Evolutionary conservation across 2,329 filamentous ascomycete genomes (phyloP).

Genomic region (Penicillium aurantiogriseum): DNA sequence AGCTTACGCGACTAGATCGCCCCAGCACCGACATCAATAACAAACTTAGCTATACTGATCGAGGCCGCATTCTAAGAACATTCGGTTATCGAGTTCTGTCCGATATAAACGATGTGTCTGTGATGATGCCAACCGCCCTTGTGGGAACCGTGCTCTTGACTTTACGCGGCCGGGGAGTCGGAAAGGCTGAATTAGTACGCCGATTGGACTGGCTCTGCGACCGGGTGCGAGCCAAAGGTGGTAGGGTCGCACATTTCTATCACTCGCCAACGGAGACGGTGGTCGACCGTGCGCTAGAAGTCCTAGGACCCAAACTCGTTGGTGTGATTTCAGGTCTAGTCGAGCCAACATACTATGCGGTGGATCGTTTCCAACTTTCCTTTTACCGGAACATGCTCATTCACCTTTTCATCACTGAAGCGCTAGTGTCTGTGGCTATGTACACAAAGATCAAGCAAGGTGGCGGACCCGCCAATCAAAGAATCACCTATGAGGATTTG

Average conservation of each 20-base stretch:
- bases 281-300: constrained; percentile 84
- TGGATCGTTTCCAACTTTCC: constrained; percentile 93
- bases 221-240: constrained; percentile 79
- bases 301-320: constrained; percentile 85
- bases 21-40: constrained; percentile 36
- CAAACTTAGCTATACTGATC: constrained; percentile 52
- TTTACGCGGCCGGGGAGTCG: constrained; percentile 84
- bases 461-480: constrained; percentile 77
- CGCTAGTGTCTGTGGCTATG: constrained; percentile 83
- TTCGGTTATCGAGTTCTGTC: constrained; percentile 89
- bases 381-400: constrained; percentile 99
- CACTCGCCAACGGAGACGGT: constrained; percentile 75
- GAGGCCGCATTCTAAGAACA: constrained; percentile 74
- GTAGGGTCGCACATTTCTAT: constrained; percentile 90
- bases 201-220: constrained; percentile 87
- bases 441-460: constrained; percentile 90
- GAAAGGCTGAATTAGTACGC: constrained; percentile 78
- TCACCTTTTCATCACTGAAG: constrained; percentile 92
- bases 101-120: constrained; percentile 93
- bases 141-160: constrained; percentile 93
- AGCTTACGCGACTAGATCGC: constrained; percentile 58
- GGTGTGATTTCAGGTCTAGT: constrained; percentile 74
- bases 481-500: constrained; percentile 72
- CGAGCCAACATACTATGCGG: constrained; percentile 90
- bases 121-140: constrained; percentile 96